phyloP scores from a whole-genome alignment of 306 rosid genomes.

The Malus orientalis region DNA sequence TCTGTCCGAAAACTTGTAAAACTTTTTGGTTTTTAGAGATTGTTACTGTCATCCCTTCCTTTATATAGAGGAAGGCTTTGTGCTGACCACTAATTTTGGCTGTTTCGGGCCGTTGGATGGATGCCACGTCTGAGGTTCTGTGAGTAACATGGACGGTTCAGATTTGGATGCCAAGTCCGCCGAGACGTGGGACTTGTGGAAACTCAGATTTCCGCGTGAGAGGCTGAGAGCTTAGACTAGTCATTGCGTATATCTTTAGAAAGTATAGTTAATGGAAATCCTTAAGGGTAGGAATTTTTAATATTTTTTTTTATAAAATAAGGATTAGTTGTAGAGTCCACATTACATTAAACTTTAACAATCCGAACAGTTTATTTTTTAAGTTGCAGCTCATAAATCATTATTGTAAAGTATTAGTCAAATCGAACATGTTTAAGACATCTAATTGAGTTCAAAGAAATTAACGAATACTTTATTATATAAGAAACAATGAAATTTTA shows the following conservation, averaged over 20 bases:
- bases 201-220: neutral
- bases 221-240: neutral
- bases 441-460: too few relatives aligned
- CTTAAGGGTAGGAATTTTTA: too few relatives aligned
- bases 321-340: too few relatives aligned
- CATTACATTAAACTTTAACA: too few relatives aligned
- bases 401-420: too few relatives aligned
- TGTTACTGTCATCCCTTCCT: neutral
- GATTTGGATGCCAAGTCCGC: constrained; percentile 9
- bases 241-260: neutral
- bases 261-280: neutral
- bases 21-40: neutral
- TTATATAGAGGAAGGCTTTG: constrained; percentile 20
- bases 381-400: too few relatives aligned
- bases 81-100: neutral
- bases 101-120: constrained; percentile 8
- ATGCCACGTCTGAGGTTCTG: constrained; percentile 4
- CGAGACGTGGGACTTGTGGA: constrained; percentile 18
- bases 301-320: too few relatives aligned
- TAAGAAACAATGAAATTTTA: too few relatives aligned
- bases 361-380: too few relatives aligned
- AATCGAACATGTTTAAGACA: too few relatives aligned
- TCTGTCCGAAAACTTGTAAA: neutral
- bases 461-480: too few relatives aligned
- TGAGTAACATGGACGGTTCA: constrained; percentile 7